A percentile compares a stretch with the other conserved stretches of the same genome.
Conservation (phyloP, 768 basidiomycete genomes). For the Lyophyllum shimeji region DNA sequence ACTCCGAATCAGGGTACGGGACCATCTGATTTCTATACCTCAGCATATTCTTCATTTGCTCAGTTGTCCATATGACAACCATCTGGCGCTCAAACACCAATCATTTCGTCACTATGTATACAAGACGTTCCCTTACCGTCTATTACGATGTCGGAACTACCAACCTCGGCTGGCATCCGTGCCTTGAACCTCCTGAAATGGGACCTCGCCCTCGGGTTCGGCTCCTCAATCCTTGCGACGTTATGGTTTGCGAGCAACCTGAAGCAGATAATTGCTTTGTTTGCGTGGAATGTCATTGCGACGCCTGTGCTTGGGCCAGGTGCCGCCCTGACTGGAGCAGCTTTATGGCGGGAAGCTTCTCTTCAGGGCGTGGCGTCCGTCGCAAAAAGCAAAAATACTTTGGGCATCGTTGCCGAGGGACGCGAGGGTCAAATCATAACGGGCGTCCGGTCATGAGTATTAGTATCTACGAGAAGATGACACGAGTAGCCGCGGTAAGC, state of each 20-base stretch:
- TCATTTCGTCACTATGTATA: too few relatives aligned
- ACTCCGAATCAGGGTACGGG: too few relatives aligned
- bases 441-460: neutral
- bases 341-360: conserved; percentile 47
- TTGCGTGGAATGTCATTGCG: conserved; percentile 43
- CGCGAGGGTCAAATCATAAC: neutral
- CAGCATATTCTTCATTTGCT: too few relatives aligned
- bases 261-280: conserved; percentile 32
- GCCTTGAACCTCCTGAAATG: conserved; percentile 49
- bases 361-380: neutral
- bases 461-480: neutral
- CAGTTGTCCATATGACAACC: too few relatives aligned
- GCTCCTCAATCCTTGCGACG: conserved; percentile 39
- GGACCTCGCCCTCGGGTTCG: conserved; percentile 42
- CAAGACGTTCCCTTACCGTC: too few relatives aligned
- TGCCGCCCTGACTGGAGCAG: conserved; percentile 45
- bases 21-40: too few relatives aligned
- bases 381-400: neutral
- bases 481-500: neutral
- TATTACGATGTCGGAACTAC: conserved; percentile 21
- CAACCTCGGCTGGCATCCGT: conserved; percentile 24
- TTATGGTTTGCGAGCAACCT: conserved; percentile 46
- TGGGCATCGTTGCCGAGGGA: neutral
- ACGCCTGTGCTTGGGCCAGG: conserved; percentile 47
- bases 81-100: too few relatives aligned